Conservation (phyloP, 768 basidiomycete species). For the Multifurca ochricompacta region DNA sequence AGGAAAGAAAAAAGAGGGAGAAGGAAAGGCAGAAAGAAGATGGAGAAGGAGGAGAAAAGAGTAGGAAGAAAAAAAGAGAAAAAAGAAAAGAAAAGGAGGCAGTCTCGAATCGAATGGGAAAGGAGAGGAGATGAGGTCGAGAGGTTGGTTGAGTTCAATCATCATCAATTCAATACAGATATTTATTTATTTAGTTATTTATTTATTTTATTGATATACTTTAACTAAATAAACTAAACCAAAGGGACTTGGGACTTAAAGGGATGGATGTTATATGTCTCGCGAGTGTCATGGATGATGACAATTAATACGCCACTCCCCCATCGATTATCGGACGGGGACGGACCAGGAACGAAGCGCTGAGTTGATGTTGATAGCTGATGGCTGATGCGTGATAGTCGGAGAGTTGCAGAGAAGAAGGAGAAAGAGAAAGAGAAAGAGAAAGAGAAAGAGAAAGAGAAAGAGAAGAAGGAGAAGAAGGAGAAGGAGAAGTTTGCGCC, state of each 20-base stretch:
- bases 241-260: too few relatives aligned
- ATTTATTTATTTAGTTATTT: neutral
- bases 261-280: neutral
- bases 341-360: conserved; percentile 5
- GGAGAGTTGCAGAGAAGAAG: too few relatives aligned
- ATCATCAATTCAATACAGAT: too few relatives aligned
- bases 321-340: conserved; percentile 7
- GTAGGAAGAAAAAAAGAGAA: neutral
- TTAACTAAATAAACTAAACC: too few relatives aligned
- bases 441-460: too few relatives aligned
- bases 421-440: too few relatives aligned
- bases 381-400: neutral
- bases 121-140: conserved; percentile 1
- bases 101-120: conserved; percentile 1
- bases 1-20: conserved; percentile 28
- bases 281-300: conserved; percentile 11
- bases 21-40: conserved; percentile 27
- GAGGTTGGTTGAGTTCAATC: too few relatives aligned
- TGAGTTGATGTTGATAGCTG: neutral
- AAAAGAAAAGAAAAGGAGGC: neutral
- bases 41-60: conserved; percentile 28
- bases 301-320: neutral
- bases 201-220: neutral
- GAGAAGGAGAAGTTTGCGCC: too few relatives aligned
- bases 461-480: too few relatives aligned